A percentile compares a stretch with the other conserved stretches of the same genome.
These are phyloP conservation scores for Cardiospermum halicacabum DNA, from an alignment of 345 rosid species.

Conservation along the genomic window DNA sequence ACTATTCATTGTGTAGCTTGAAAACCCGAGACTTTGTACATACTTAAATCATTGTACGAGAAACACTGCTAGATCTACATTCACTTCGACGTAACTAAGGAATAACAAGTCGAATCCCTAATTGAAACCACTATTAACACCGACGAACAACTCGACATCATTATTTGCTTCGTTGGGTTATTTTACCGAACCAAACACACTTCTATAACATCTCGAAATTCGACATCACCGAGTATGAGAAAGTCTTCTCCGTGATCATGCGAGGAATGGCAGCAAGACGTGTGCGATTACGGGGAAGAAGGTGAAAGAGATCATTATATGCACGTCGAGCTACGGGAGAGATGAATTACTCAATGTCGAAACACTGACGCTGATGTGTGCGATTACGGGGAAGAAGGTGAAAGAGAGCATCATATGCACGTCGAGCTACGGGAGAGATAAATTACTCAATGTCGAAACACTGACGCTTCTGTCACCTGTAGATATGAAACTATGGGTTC, in stretches of 20 bases:
- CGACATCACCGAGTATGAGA: slow-evolving; percentile 8
- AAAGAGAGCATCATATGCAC: too few relatives aligned
- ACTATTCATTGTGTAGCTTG: too few relatives aligned
- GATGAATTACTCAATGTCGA: too few relatives aligned
- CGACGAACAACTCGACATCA: slow-evolving; percentile 24
- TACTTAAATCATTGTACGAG: too few relatives aligned
- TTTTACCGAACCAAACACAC: slow-evolving; percentile 12
- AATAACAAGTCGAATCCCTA: slow-evolving; percentile 20
- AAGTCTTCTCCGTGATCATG: slow-evolving; percentile 21
- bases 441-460: too few relatives aligned
- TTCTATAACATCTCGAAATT: slow-evolving; percentile 17
- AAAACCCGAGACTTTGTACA: too few relatives aligned
- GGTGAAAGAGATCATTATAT: too few relatives aligned
- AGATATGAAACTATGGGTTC: slow-evolving; percentile 77
- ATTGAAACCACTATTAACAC: slow-evolving; percentile 13
- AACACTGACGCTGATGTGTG: slow-evolving; percentile 55
- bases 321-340: too few relatives aligned
- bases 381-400: too few relatives aligned
- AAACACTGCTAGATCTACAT: slow-evolving; percentile 11
- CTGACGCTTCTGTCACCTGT: slow-evolving; percentile 70
- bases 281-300: too few relatives aligned
- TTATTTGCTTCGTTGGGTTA: slow-evolving; percentile 29
- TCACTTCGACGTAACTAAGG: slow-evolving; percentile 25
- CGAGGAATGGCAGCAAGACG: slow-evolving; percentile 18
- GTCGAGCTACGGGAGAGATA: too few relatives aligned